These are phyloP conservation scores for Funneliformis caledonium DNA, from an alignment of 371 early-diverging fungal species.

Conservation along the genomic window DNA sequence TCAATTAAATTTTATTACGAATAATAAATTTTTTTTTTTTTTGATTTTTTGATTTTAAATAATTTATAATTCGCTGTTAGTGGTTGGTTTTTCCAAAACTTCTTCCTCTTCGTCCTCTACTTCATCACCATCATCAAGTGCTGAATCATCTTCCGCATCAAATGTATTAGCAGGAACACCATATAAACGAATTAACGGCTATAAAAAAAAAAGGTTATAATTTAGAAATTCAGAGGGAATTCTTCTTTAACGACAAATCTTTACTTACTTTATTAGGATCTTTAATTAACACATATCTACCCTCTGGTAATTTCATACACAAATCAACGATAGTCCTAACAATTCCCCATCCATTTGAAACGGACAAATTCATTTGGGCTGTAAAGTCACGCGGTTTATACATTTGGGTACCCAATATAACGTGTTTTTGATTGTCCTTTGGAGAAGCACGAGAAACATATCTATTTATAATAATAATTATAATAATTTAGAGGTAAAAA, in stretches of 20 bases:
- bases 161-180: slow-evolving; percentile 70
- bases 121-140: slow-evolving; percentile 52
- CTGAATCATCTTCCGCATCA: slow-evolving; percentile 62
- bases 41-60: too few species aligned
- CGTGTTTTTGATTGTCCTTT: slow-evolving; percentile 84
- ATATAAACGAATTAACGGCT: slow-evolving; percentile 83
- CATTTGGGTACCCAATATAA: slow-evolving; percentile 80
- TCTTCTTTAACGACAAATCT: not conserved
- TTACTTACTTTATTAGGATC: slow-evolving; percentile 84
- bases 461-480: slow-evolving; percentile 34
- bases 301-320: slow-evolving; percentile 84
- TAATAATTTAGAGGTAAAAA: not conserved
- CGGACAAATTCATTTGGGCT: slow-evolving; percentile 83
- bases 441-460: slow-evolving; percentile 80
- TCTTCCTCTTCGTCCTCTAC: slow-evolving; percentile 38
- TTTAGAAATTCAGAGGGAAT: not conserved
- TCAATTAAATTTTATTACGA: too few species aligned
- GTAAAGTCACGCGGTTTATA: slow-evolving; percentile 94
- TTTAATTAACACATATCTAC: slow-evolving; percentile 92
- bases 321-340: slow-evolving; percentile 90
- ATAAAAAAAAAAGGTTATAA: not conserved
- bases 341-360: slow-evolving; percentile 94
- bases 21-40: too few species aligned
- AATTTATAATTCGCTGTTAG: too few species aligned
- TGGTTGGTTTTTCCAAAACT: too few species aligned